Base-by-base conservation (phyloP, 1,284 basidiomycete species). In the Mrakiaceae sp. region DNA sequence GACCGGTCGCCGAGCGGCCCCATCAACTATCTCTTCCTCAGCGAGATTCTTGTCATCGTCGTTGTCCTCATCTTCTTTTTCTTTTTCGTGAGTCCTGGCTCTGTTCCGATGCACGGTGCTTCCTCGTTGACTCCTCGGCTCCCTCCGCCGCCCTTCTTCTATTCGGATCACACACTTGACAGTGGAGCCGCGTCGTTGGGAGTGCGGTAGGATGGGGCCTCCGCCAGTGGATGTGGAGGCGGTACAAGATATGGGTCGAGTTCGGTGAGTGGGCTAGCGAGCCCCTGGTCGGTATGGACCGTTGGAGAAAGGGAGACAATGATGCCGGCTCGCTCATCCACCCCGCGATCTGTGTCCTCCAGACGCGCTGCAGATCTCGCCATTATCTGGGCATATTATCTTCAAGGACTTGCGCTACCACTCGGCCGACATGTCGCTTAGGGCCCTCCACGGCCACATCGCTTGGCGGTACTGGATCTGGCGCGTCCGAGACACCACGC, bases 381-480 rank as follows among this genome's bases (percentile, higher is more conserved):
- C 92, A n/a, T 77, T 95, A 40, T 84, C 87, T 2, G 93, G 93
- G 14, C 80, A 90, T 68, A 85, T 97, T 63, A 80, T 91, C 12
- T 81, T 95, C 71, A 89, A 89, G 76, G 87, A 95, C 72, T 75
- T 94, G 40, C 80, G 83, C 44, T 96, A 95, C 73, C 84, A 94
- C 74, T 92, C 90, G 1, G 88, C 88, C 71, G 95, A 93, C 75
- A 87, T 94, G 74, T 89, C 87, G 8, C 80, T 93, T 57, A 84
- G 84, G 67, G 82, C 90, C 59, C 82, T 90, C 61, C 89, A 90
- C 74, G 87, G 85, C 2, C 84, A 90, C 72, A 75, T 96, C 60
- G 87, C 87, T 69, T 96, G 92, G 89, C 81, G 89, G 67, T 96
- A 93, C 74, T 97, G 93, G 93, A 82, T 90, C 63, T 84, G 90